A percentile compares a stretch with the other conserved stretches of the same genome.
These are phyloP conservation scores for Penicillium argentinense DNA, from an alignment of 495 filamentous ascomycete species.

Conservation along the genomic window DNA sequence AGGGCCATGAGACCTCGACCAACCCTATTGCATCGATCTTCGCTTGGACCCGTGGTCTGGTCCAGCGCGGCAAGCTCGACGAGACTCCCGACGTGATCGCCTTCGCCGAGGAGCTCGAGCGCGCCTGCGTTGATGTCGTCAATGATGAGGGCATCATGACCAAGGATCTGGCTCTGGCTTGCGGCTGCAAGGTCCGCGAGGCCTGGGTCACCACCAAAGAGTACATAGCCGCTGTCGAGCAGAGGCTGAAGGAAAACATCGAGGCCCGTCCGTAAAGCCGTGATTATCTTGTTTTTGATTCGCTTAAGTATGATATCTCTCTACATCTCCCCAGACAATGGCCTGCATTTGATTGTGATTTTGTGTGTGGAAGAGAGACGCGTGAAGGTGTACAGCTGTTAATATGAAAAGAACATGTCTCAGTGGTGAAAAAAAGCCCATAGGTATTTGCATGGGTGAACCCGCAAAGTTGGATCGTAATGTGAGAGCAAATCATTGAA, in stretches of 20 bases:
- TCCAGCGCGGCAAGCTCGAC: constrained; percentile 89
- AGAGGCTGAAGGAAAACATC: constrained; percentile 67
- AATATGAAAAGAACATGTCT: too few relatives aligned
- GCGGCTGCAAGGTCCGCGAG: constrained; percentile 76
- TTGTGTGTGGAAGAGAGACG: too few relatives aligned
- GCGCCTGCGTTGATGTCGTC: constrained; percentile 92
- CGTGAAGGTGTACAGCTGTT: too few relatives aligned
- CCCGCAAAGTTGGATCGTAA: too few relatives aligned
- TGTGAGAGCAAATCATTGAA: too few relatives aligned
- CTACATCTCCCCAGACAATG: too few relatives aligned
- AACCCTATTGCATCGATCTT: constrained; percentile 99
- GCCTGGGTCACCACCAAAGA: constrained; percentile 87
- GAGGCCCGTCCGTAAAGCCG: constrained; percentile 47
- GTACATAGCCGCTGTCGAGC: constrained; percentile 88
- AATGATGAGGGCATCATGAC: constrained; percentile 96
- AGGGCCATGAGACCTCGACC: constrained; percentile 92
- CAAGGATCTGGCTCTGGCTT: constrained; percentile 92
- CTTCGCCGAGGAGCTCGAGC: constrained; percentile 88
- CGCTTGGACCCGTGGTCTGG: constrained; percentile 95
- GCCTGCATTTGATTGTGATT: too few relatives aligned
- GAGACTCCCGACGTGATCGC: constrained; percentile 80
- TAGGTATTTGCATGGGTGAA: too few relatives aligned
- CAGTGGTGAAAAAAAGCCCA: too few relatives aligned
- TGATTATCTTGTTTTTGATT: background rate
- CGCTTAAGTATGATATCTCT: background rate